A percentile compares a stretch with the other conserved stretches of the same genome.
phyloP scores from a whole-genome alignment of 495 filamentous ascomycete genomes.

The Xylaria castorea region DNA sequence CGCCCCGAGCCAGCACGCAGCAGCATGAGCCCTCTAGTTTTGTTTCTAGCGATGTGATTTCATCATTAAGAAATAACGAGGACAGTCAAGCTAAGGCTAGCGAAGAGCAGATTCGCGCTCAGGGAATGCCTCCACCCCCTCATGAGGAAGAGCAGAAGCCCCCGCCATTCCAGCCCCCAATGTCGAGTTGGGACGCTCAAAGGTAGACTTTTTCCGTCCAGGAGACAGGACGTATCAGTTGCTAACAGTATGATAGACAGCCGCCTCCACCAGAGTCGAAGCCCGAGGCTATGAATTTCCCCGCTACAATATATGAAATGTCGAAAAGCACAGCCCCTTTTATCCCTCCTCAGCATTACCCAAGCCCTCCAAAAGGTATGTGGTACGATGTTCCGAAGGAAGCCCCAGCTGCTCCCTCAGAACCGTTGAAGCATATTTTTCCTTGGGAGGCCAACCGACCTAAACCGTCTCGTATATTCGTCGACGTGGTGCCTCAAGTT shows the following conservation, averaged over 20 bases:
- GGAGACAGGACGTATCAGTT: background rate
- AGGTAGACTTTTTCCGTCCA: constrained; percentile 37
- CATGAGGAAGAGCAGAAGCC: constrained; percentile 38
- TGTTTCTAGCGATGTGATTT: constrained; percentile 42
- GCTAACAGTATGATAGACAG: constrained; percentile 58
- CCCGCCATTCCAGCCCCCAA: constrained; percentile 36
- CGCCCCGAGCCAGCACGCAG: constrained; percentile 33
- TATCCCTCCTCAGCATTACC: constrained; percentile 74
- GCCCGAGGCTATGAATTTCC: constrained; percentile 81
- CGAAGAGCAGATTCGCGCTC: constrained; percentile 49
- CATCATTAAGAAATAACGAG: constrained; percentile 32
- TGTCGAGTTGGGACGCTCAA: constrained; percentile 51
- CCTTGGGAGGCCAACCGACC: constrained; percentile 79
- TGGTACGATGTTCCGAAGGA: constrained; percentile 78
- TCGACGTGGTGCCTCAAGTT: constrained; percentile 43
- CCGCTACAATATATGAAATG: constrained; percentile 75
- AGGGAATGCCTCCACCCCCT: constrained; percentile 31
- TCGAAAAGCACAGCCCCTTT: constrained; percentile 73
- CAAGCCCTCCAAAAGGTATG: constrained; percentile 83
- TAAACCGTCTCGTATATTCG: constrained; percentile 75
- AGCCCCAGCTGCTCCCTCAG: constrained; percentile 60
- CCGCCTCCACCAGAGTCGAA: constrained; percentile 75
- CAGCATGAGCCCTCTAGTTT: constrained; percentile 33
- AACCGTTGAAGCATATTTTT: constrained; percentile 73
- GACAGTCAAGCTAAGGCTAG: constrained; percentile 47